Evolutionary conservation across 768 basidiomycete species (phyloP).

Genomic region (Suillus tomentosus): DNA sequence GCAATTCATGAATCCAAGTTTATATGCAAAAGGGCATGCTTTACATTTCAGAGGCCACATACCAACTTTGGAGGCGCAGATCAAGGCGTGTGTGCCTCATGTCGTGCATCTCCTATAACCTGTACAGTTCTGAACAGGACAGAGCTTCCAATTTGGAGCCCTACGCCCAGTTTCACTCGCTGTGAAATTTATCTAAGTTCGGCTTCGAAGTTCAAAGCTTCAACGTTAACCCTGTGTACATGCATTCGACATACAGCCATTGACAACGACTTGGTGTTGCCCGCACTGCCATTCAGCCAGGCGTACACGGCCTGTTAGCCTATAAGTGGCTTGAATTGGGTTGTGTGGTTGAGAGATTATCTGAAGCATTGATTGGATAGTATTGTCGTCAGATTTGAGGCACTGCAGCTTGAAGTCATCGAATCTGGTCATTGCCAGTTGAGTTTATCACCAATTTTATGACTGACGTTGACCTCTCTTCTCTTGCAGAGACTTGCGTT

Average conservation of each 20-base stretch:
- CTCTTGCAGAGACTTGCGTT: neutral
- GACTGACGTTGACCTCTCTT: neutral
- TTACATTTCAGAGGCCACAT: neutral
- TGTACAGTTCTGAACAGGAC: neutral
- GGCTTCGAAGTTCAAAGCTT: neutral
- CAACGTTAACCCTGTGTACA: neutral
- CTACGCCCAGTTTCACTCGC: neutral
- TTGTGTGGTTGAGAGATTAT: neutral
- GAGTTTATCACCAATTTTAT: neutral
- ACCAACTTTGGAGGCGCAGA: neutral
- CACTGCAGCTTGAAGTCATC: neutral
- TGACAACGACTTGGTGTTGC: neutral
- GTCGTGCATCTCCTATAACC: neutral
- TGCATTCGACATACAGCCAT: too few species aligned
- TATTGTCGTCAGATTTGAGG: too few species aligned
- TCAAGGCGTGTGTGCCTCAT: neutral
- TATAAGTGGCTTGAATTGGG: neutral
- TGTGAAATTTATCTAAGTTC: neutral
- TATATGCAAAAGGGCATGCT: neutral
- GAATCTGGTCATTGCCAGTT: neutral
- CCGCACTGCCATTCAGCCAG: neutral
- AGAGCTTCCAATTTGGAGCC: neutral
- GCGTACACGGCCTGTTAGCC: neutral
- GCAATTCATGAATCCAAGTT: neutral
- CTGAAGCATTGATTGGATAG: neutral